Conservation (phyloP, 192 early-diverging fungal genomes). For the Oehlia diaphana region DNA sequence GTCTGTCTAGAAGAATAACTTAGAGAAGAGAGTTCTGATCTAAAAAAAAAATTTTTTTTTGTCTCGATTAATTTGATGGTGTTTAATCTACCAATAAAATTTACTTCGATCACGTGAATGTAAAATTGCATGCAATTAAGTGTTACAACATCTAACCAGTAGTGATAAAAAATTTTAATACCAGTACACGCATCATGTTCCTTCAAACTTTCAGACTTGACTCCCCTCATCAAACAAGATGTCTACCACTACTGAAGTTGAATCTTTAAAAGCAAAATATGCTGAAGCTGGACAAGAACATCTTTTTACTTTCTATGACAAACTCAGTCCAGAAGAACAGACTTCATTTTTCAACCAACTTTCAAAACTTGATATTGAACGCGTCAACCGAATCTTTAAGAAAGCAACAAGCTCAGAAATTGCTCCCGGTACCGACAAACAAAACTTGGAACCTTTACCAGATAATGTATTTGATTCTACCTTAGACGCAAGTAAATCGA, state of each 20-base stretch:
- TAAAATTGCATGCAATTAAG: too few species aligned
- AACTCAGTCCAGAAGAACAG: conserved; percentile 61
- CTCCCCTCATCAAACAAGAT: conserved; percentile 4
- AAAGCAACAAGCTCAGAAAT: conserved; percentile 64
- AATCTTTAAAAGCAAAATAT: conserved; percentile 62
- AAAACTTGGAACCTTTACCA: conserved; percentile 73
- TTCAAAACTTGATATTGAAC: conserved; percentile 69
- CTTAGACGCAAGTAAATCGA: conserved; percentile 50
- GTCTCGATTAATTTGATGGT: too few species aligned
- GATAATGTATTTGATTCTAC: conserved; percentile 66
- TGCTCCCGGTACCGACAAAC: conserved; percentile 36
- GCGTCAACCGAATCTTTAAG: conserved; percentile 80
- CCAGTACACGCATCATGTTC: too few species aligned
- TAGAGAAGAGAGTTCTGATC: too few species aligned
- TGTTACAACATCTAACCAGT: too few species aligned
- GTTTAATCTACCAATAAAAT: too few species aligned
- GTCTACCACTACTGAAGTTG: conserved; percentile 36
- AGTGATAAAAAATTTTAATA: too few species aligned
- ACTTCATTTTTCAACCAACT: conserved; percentile 67
- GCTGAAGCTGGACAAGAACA: conserved; percentile 80
- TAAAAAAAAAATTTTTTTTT: too few species aligned
- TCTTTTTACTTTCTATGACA: conserved; percentile 80
- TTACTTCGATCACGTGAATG: too few species aligned
- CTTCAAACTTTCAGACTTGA: too few species aligned
- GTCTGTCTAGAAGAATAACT: too few species aligned